phyloP scores from a whole-genome alignment of 2,329 filamentous ascomycete species.

The Tolypocladium paradoxum region DNA sequence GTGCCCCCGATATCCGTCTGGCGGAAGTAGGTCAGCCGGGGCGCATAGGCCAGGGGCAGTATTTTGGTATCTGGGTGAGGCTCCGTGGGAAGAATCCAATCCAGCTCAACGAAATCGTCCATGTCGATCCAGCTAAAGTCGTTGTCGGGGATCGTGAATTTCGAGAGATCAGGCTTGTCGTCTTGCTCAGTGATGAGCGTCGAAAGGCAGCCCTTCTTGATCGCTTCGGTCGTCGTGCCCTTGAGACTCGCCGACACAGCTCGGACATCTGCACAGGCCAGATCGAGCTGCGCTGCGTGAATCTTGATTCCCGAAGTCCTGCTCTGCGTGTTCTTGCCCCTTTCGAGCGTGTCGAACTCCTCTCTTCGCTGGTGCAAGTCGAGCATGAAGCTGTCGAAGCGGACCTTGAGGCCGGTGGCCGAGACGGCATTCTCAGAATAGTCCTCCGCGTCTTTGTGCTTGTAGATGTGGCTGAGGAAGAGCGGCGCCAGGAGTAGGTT shows the following conservation, averaged over 20 bases:
- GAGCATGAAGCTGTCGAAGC: constrained; percentile 93
- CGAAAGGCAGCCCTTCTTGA: constrained; percentile 49
- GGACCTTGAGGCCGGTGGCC: constrained; percentile 91
- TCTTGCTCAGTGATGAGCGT: constrained; percentile 43
- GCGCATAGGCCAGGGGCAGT: constrained; percentile 79
- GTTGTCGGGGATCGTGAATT: constrained; percentile 90
- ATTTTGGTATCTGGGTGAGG: constrained; percentile 91
- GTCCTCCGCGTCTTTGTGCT: constrained; percentile 91
- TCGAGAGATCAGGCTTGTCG: constrained; percentile 61
- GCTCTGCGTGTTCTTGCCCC: constrained; percentile 63
- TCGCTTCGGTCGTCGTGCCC: constrained; percentile 66
- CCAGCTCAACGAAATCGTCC: constrained; percentile 97
- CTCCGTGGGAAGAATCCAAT: constrained; percentile 88
- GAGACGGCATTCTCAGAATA: constrained; percentile 67
- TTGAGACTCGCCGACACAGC: constrained; percentile 86
- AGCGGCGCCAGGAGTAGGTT: constrained; percentile 84
- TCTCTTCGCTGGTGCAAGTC: constrained; percentile 91
- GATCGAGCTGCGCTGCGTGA: constrained; percentile 85
- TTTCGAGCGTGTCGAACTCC: constrained; percentile 74
- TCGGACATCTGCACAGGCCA: constrained; percentile 82
- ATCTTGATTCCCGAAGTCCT: constrained; percentile 91
- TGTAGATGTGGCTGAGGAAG: constrained; percentile 95
- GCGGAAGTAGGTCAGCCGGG: constrained; percentile 93
- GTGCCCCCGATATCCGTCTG: constrained; percentile 85
- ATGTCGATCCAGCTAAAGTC: constrained; percentile 98